Evolutionary conservation across 2,329 filamentous ascomycete genomes (phyloP).

Genomic region (Phaeosphaeriaceae sp.): DNA sequence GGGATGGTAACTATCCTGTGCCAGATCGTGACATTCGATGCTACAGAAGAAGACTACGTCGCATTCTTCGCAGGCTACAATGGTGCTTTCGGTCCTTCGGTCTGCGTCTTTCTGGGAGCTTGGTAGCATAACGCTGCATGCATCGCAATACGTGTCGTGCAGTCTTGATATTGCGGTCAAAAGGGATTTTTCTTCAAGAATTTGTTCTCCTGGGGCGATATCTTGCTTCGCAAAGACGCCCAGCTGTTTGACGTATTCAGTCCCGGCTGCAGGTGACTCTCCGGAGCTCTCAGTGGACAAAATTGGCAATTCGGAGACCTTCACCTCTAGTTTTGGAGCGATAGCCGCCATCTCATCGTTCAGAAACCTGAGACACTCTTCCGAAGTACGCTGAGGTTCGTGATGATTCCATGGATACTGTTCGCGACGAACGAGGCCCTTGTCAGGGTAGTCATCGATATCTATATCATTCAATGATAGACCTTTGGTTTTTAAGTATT

Average conservation of each 20-base stretch:
- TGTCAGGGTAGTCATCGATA: slow-evolving; percentile 68
- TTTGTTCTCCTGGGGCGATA: slow-evolving; percentile 75
- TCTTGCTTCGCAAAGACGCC: slow-evolving; percentile 89
- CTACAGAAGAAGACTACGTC: slow-evolving; percentile 68
- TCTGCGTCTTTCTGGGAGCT: slow-evolving; percentile 17
- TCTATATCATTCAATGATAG: slow-evolving; percentile 52
- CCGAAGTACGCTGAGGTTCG: slow-evolving; percentile 65
- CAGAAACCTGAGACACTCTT: slow-evolving; percentile 67
- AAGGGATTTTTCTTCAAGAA: slow-evolving; percentile 83
- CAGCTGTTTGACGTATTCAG: slow-evolving; percentile 73
- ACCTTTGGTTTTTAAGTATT: slow-evolving; percentile 30
- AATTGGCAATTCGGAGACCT: slow-evolving; percentile 76
- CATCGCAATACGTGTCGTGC: slow-evolving; percentile 87
- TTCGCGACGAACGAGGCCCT: slow-evolving; percentile 71
- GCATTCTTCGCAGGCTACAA: slow-evolving; percentile 61
- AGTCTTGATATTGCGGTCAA: slow-evolving; percentile 88
- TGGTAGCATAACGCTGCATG: slow-evolving; percentile 79
- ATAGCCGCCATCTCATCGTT: slow-evolving; percentile 73
- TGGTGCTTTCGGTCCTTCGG: slow-evolving; percentile 11
- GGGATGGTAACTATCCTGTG: slow-evolving; percentile 63
- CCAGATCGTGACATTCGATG: slow-evolving; percentile 61
- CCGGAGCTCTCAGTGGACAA: slow-evolving; percentile 57
- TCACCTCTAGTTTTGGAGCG: slow-evolving; percentile 83
- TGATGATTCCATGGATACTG: slow-evolving; percentile 69
- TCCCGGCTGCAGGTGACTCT: slow-evolving; percentile 57